Evolutionary conservation across 2,329 filamentous ascomycete genomes (phyloP).

Genomic region (Aspergillus thermomutatus): DNA sequence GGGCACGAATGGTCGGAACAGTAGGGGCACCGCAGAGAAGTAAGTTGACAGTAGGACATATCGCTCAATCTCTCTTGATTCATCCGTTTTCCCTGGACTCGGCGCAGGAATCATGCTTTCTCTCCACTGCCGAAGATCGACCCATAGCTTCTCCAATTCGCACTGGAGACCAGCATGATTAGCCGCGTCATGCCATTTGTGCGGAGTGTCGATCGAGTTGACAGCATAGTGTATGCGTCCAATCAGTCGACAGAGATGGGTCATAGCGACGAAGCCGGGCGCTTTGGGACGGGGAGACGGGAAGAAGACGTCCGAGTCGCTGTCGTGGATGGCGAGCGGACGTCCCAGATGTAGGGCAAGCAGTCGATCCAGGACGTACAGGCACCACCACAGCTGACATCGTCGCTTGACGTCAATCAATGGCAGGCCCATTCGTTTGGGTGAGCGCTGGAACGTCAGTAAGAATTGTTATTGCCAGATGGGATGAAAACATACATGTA

Average conservation of each 20-base stretch:
- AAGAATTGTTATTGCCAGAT: neutral
- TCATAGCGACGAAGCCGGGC: conserved; percentile 6
- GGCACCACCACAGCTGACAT: conserved; percentile 9
- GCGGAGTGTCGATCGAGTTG: neutral
- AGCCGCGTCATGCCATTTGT: neutral
- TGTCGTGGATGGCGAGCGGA: conserved; percentile 5
- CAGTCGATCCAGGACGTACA: conserved; percentile 7
- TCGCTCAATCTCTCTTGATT: neutral
- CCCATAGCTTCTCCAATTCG: conserved; percentile 1
- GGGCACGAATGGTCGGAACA: conserved; percentile 2
- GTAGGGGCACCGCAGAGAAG: conserved; percentile 2
- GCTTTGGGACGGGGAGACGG: conserved; percentile 3
- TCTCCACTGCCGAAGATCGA: conserved; percentile 1
- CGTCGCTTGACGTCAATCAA: conserved; percentile 4
- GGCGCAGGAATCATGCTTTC: neutral
- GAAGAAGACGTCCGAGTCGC: conserved; percentile 6
- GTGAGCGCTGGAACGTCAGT: conserved; percentile 2
- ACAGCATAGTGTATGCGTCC: neutral
- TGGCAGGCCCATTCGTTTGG: conserved; percentile 5
- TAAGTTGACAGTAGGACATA: conserved; percentile 4
- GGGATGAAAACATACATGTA: neutral
- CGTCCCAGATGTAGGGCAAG: conserved; percentile 3
- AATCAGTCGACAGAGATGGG: conserved; percentile 3
- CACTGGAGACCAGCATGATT: neutral
- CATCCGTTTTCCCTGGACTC: neutral